Evolutionary conservation across 2,329 filamentous ascomycete species (phyloP), one percentile per base, ranked within the genome.

Genomic region (Colletotrichum acutatum): DNA sequence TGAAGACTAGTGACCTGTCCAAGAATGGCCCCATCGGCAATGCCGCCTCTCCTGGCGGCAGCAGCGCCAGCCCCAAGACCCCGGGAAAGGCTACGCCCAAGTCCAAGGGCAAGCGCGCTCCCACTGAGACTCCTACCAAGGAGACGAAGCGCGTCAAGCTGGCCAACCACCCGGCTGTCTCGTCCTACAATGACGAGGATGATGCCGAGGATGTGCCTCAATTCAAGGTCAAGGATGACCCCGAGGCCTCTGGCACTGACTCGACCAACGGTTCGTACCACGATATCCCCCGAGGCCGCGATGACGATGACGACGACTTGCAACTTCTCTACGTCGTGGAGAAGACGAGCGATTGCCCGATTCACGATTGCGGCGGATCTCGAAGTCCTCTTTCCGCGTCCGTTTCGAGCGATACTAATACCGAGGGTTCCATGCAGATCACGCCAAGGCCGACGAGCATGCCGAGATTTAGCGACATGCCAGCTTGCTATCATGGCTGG

Each of bases 1-100:
- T 91, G 75, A 74, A 74, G 61, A 66, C 68, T 12, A 63, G 70
- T 5, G 75, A 75, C 19, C 52, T 76, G 14, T 24, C 70, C 7
- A 75, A 76, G 58, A 61, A 54, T n/a, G 74, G 75, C 30, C 24
- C 73, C 1, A 69, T 70, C 22, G 68, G 62, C 34, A 68, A 42
- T 12, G 60, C 54, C 12, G 58, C 65, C 11, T 53, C 75, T 26
- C 71, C 72, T 19, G 53, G 71, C 9, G 63, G 74, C 69, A 63
- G 28, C 37, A 57, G 34, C 11, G 63, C 66, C 12, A 67, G 76
- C 19, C 71, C 77, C n/a, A 72, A 78, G 54, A 71, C 73, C 5
- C 62, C 76, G 9, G 78, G 75, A 66, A 72, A 72, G 64, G 49
- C 37, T 12, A 58, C 75, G 14, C 61, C 69, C 6, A 82, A 82